Conservation (phyloP, 257 asterid genomes). For the Lycium barbarum region DNA sequence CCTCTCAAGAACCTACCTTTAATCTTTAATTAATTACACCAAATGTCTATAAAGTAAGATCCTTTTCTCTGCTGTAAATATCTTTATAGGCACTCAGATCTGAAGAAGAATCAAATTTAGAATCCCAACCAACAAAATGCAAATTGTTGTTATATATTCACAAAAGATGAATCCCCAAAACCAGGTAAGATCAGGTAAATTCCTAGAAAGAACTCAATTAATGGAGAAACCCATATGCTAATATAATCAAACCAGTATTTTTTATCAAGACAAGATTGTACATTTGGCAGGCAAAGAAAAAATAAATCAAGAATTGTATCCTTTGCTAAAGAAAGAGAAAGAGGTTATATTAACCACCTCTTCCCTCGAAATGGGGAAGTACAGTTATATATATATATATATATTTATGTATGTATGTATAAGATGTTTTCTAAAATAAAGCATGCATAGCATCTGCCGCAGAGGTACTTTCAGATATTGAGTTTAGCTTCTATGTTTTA, state of each 20-base stretch:
- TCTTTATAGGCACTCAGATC: conserved; percentile 69
- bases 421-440: too few species aligned
- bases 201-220: conserved; percentile 29
- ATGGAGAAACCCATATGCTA: conserved; percentile 14
- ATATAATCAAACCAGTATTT: not conserved
- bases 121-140: conserved; percentile 40
- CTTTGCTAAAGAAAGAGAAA: conserved; percentile 30
- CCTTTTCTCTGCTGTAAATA: conserved; percentile 52
- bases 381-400: too few species aligned
- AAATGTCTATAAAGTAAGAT: conserved; percentile 47
- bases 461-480: too few species aligned
- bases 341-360: conserved; percentile 28
- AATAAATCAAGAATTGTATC: not conserved
- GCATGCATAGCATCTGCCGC: too few species aligned
- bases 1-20: conserved; percentile 45
- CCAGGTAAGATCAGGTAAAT: conserved; percentile 47
- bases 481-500: too few species aligned
- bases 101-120: conserved; percentile 44
- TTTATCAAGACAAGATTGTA: conserved; percentile 16
- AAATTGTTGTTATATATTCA: conserved; percentile 45
- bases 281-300: conserved; percentile 19
- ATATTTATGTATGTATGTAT: too few species aligned
- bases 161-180: conserved; percentile 38
- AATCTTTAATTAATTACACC: conserved; percentile 38
- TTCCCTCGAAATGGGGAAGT: conserved; percentile 43